Evolutionary conservation across 441 rosid genomes (phyloP), one percentile per base, ranked within the genome.

Genomic region (Euphorbia schlechtendalii): DNA sequence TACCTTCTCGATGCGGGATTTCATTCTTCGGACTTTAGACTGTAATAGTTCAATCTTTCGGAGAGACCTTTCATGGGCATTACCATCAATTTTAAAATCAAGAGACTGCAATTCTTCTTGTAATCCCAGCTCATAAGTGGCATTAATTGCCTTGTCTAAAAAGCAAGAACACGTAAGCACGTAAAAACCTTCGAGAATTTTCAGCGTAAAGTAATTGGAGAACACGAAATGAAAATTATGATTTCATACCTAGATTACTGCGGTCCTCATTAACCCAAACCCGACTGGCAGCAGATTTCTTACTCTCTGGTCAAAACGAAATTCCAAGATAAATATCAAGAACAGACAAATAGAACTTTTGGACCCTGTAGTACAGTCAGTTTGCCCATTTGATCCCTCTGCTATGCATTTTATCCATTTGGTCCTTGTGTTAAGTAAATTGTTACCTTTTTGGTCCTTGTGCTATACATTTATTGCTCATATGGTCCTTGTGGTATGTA

Each of bases 11-110:
- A 85, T 70, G 20, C 86, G 82, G 56, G 63, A 69, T 79, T 76
- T 88, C 77, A 85, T 68, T 71, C 70, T 80, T 38, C 63, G 70
- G 14, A 80, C 79, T 72, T 79, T 80, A 3, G 79, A 75, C 59
- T 86, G 85, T 9, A 79, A 76, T 51, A 72, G 71, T 74, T 85
- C 94, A 73, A 90, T 80, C 80, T 83, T 87, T 55, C 73, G 59
- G 64, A 93, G 89, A 41, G 81, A 77, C 63, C 81, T 80, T 73
- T 78, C 95, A 71, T 73, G 61, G 67, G 68, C 72, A 17, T 69
- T 79, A 77, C 80, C 84, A 8, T 73, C 76, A 65, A 68, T 79
- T 64, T 69, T 70, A 53, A 84, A 77, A 69, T 84, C 87, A 32
- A 79, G 75, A 46, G 69, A 63, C 4, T 69, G 64, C 76, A 64